A percentile compares a stretch with the other conserved stretches of the same genome.
Evolutionary conservation across 2,329 filamentous ascomycete genomes (phyloP).

Genomic region (Domatiomyces catenatus): DNA sequence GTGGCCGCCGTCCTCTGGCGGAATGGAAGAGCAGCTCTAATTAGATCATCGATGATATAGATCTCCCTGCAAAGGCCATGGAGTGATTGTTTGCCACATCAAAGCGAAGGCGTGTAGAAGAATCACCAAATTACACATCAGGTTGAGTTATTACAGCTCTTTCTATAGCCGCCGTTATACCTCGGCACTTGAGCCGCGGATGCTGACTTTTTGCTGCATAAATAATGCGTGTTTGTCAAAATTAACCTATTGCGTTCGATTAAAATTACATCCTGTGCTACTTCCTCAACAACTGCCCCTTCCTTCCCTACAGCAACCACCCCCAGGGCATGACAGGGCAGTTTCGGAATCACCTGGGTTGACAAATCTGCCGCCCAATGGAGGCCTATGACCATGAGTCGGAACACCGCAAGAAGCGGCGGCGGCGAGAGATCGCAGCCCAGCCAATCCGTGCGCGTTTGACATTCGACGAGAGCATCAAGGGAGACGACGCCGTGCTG

Average conservation of each 20-base stretch:
- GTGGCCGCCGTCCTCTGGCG: too few relatives aligned
- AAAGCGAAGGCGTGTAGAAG: too few relatives aligned
- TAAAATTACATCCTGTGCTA: neutral
- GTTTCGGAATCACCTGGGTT: neutral
- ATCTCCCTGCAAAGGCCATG: too few relatives aligned
- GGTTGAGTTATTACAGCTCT: too few relatives aligned
- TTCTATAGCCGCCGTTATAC: too few relatives aligned
- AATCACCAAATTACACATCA: too few relatives aligned
- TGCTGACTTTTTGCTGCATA: too few relatives aligned
- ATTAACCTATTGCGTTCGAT: neutral
- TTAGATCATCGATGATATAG: too few relatives aligned
- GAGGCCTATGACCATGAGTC: conserved; percentile 28
- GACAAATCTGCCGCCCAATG: conserved; percentile 21
- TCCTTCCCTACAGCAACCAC: neutral
- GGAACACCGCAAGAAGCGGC: conserved; percentile 34
- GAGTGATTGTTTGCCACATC: too few relatives aligned
- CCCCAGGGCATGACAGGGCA: neutral
- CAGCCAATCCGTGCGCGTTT: conserved; percentile 59
- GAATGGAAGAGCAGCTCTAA: too few relatives aligned
- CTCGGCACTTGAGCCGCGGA: too few relatives aligned
- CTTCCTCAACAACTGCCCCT: neutral
- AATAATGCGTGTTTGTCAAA: too few relatives aligned
- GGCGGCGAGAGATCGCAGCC: conserved; percentile 32
- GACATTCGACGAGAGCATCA: conserved; percentile 69
- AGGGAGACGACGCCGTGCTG: conserved; percentile 69